These are phyloP conservation scores for Penicillium corylophilum DNA, from an alignment of 2,329 filamentous ascomycete species.

Conservation along the genomic window DNA sequence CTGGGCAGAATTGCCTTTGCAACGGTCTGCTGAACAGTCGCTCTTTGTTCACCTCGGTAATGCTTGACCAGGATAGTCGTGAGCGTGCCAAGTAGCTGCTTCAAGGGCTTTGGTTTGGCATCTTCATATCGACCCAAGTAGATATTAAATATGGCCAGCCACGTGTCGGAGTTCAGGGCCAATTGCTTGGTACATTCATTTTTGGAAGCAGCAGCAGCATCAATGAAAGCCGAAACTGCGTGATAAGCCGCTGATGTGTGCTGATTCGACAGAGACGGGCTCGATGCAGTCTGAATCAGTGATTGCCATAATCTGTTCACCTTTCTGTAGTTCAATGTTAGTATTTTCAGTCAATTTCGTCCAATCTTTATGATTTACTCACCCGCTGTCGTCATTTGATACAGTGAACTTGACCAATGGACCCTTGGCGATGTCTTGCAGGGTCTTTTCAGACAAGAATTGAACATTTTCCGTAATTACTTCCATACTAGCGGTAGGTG, in stretches of 20 bases:
- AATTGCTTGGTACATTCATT: slow-evolving; percentile 33
- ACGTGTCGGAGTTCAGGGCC: slow-evolving; percentile 34
- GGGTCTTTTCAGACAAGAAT: slow-evolving; percentile 33
- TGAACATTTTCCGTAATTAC: slow-evolving; percentile 36
- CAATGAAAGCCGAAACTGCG: slow-evolving; percentile 45
- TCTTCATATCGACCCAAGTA: slow-evolving; percentile 44
- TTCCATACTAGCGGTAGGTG: slow-evolving; percentile 27
- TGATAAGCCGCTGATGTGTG: slow-evolving; percentile 47
- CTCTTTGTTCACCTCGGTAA: slow-evolving; percentile 20
- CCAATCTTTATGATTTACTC: slow-evolving; percentile 14
- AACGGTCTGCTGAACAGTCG: slow-evolving; percentile 24
- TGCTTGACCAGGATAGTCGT: slow-evolving; percentile 34
- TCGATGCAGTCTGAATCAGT: slow-evolving; percentile 43
- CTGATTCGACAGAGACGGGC: slow-evolving; percentile 35
- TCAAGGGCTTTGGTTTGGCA: slow-evolving; percentile 46
- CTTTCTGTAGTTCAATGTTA: slow-evolving; percentile 26
- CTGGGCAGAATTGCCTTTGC: slow-evolving; percentile 33
- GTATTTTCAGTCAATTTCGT: neutral
- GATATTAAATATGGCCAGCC: slow-evolving; percentile 42
- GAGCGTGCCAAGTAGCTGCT: slow-evolving; percentile 45
- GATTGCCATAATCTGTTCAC: slow-evolving; percentile 39
- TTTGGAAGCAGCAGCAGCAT: slow-evolving; percentile 35
- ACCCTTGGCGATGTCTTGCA: slow-evolving; percentile 37
- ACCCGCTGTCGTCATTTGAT: slow-evolving; percentile 34
- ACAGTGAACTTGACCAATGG: slow-evolving; percentile 34